Evolutionary conservation across 1,284 basidiomycete species (phyloP).

Genomic region (Irpex lacteus): DNA sequence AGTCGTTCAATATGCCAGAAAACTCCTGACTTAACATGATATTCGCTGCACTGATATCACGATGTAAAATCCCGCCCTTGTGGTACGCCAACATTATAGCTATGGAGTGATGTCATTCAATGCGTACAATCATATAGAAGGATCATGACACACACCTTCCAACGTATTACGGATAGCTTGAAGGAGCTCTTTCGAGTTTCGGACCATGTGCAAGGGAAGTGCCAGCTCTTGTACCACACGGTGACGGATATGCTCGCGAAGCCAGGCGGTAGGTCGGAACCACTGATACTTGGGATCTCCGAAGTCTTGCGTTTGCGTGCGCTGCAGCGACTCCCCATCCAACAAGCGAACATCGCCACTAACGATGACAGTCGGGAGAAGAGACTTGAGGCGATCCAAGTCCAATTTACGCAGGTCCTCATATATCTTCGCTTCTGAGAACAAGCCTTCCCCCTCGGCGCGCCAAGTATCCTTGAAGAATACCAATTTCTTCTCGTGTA

Average conservation of each 20-base stretch:
- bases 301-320: not conserved
- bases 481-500: not conserved
- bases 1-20: not conserved
- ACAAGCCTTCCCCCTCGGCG: not conserved
- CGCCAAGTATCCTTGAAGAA: conserved; percentile 7
- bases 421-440: conserved; percentile 2
- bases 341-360: not conserved
- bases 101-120: not conserved
- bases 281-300: not conserved
- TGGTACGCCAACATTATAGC: not conserved
- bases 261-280: not conserved
- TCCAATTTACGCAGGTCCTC: not conserved
- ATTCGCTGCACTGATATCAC: conserved; percentile 4
- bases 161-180: not conserved
- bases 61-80: not conserved
- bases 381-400: not conserved
- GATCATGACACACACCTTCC: not conserved
- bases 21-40: not conserved
- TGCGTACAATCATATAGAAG: not conserved
- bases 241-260: not conserved
- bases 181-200: not conserved
- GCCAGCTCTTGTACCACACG: not conserved
- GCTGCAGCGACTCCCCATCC: not conserved
- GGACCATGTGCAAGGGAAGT: not conserved
- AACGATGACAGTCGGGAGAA: not conserved